Percentiles rank a stretch among this genome's conserved stretches.
Evolutionary conservation across 352 stramenopile genomes (phyloP).

Genomic region (Pythium phragmitis): DNA sequence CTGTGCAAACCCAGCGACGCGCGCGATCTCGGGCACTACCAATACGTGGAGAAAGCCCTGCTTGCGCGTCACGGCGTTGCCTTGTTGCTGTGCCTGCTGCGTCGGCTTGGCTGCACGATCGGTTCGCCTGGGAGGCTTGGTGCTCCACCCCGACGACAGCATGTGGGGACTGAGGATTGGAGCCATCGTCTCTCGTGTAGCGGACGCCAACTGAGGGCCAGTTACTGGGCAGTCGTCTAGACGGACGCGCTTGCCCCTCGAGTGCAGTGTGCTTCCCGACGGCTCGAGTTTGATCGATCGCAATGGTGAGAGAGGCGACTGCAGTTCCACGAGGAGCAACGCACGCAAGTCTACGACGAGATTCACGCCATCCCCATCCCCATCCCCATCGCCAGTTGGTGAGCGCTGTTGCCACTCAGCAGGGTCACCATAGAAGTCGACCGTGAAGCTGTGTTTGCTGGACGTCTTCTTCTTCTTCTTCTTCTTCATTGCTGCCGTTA

Average conservation of each 20-base stretch:
- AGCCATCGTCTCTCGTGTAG: neutral
- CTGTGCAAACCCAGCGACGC: constrained; percentile 7
- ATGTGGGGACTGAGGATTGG: neutral
- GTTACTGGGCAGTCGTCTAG: neutral
- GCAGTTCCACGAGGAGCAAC: constrained; percentile 15
- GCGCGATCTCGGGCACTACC: neutral
- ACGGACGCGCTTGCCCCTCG: constrained; percentile 33
- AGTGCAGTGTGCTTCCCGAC: constrained; percentile 34
- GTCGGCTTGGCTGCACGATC: neutral
- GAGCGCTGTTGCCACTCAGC: neutral
- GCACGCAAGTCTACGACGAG: constrained; percentile 23
- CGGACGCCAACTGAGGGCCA: neutral
- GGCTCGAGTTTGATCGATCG: constrained; percentile 45
- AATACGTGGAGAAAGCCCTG: constrained; percentile 21
- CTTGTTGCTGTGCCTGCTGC: neutral
- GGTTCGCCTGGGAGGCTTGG: neutral
- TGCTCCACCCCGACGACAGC: constrained; percentile 3
- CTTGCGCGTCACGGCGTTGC: neutral
- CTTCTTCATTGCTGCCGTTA: neutral
- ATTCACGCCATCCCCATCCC: constrained; percentile 8
- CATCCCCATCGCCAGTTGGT: neutral
- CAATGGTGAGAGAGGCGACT: constrained; percentile 37
- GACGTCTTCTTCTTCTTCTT: neutral
- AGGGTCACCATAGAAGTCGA: constrained; percentile 14
- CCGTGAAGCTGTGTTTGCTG: constrained; percentile 5